phyloP scores from a whole-genome alignment of 2,329 filamentous ascomycete genomes.

The Orbilia blumenaviensis region DNA sequence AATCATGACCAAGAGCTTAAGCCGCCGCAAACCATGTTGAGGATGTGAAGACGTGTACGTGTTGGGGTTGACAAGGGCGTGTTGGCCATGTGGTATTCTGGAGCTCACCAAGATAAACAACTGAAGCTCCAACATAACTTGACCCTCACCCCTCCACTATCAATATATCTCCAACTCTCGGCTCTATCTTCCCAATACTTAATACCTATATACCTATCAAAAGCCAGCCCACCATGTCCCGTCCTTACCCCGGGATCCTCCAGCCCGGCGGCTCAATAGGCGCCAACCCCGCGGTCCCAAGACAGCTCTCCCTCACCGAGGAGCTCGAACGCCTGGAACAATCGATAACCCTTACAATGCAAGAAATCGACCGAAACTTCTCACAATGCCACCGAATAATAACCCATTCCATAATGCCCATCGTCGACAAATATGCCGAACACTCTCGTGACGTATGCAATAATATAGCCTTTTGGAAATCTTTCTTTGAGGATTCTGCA shows the following conservation, averaged over 20 bases:
- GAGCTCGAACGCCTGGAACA: constrained; percentile 96
- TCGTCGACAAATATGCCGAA: constrained; percentile 94
- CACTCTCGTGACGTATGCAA: constrained; percentile 96
- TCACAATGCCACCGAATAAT: constrained; percentile 96
- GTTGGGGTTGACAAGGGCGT: neutral
- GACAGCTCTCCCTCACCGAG: constrained; percentile 79
- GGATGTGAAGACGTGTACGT: no score
- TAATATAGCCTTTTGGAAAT: constrained; percentile 89
- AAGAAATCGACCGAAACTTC: constrained; percentile 99
- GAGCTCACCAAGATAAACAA: constrained; percentile 26
- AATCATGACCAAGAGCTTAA: neutral
- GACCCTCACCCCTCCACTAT: neutral
- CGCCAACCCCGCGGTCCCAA: constrained; percentile 7
- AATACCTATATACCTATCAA: neutral
- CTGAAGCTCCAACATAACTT: neutral
- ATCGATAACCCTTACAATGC: constrained; percentile 92
- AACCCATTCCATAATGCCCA: constrained; percentile 87
- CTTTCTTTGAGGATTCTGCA: constrained; percentile 98
- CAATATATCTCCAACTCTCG: neutral
- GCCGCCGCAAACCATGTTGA: no score
- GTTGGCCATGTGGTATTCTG: constrained; percentile 33
- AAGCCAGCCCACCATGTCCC: constrained; percentile 19
- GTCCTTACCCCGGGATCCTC: constrained; percentile 45
- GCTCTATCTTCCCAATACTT: neutral
- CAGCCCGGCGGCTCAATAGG: constrained; percentile 42